Base-by-base conservation (phyloP, 306 rosid species). In the Spatholobus suberectus region DNA sequence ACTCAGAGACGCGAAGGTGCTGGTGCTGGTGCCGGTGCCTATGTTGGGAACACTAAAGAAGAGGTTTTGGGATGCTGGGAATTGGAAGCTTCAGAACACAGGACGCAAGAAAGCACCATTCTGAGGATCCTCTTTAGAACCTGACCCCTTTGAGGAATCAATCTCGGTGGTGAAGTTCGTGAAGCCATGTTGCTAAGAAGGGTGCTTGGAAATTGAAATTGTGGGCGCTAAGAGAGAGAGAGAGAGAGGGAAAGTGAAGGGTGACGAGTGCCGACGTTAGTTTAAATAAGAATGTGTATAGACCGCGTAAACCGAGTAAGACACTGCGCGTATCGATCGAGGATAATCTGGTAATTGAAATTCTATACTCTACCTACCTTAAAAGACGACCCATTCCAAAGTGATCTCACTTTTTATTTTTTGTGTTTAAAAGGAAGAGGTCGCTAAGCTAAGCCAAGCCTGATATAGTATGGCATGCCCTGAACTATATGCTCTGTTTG, bases 241-340 rank as follows among this genome's bases (percentile, higher is more conserved):
- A n/a, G n/a, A n/a, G n/a, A 6, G 12, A 34, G 20, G 1, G 21
- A 14, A n/a, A 49, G n/a, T 32, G 70, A 54, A 14, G 4, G 46
- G 6, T 55, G 44, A 46, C 0, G 17, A 85, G 79, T 85, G 85
- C 85, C 88, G 88, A 81, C 88, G 47, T 49, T 0, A 2, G 59
- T 51, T 23, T 63, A 81, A 24, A 81, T 81, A 74, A 0, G 0
- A 7, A 7, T 0, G 75, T 18, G 81, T 81, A 0, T 12, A 1
- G 0, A 65, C 69, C 81, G 85, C 80, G 85, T 81, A 26, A 51
- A 74, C 85, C 85, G 81, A 24, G 81, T 81, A 0, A 4, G 35
- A 12, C 0, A 12, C 1, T 40, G 20, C 35, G 32, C 11, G 70
- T 29, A 1, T 14, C 9, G n/a, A n/a, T n/a, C n/a, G n/a, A n/a